Conservation (phyloP, 2,329 filamentous ascomycete genomes). For the Aspergillus nomiae region DNA sequence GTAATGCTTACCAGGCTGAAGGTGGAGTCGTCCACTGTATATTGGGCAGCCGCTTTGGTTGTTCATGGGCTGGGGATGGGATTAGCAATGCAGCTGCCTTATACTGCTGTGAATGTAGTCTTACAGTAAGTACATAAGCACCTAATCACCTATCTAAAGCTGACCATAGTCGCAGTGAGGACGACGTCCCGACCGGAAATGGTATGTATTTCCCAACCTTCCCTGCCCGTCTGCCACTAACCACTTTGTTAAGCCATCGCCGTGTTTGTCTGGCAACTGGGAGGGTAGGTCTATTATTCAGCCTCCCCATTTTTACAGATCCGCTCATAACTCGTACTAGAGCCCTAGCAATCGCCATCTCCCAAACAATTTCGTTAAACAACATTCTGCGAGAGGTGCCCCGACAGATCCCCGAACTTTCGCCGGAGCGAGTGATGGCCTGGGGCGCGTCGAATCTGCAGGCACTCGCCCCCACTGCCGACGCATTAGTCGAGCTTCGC, state of each 20-base stretch:
- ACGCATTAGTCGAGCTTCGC: background rate
- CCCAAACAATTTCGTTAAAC: background rate
- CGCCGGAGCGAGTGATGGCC: background rate
- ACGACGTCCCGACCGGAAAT: background rate
- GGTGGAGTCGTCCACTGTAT: too few relatives aligned
- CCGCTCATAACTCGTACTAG: background rate
- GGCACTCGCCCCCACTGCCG: too few relatives aligned
- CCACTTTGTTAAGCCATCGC: background rate
- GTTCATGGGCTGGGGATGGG: too few relatives aligned
- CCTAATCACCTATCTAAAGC: background rate
- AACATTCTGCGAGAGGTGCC: background rate
- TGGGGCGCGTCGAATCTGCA: background rate
- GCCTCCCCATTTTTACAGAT: background rate
- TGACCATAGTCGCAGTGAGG: background rate
- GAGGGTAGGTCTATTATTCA: background rate
- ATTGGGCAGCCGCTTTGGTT: too few relatives aligned
- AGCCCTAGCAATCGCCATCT: background rate
- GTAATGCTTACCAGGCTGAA: too few relatives aligned
- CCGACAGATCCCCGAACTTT: background rate
- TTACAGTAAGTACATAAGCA: too few relatives aligned
- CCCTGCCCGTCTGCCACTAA: background rate
- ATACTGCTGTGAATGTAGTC: too few relatives aligned
- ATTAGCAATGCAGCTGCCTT: too few relatives aligned
- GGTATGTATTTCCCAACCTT: background rate
- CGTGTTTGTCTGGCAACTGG: background rate